Conservation (phyloP, 176 grass and related monocot genomes). For the Tuctoria greenei region DNA sequence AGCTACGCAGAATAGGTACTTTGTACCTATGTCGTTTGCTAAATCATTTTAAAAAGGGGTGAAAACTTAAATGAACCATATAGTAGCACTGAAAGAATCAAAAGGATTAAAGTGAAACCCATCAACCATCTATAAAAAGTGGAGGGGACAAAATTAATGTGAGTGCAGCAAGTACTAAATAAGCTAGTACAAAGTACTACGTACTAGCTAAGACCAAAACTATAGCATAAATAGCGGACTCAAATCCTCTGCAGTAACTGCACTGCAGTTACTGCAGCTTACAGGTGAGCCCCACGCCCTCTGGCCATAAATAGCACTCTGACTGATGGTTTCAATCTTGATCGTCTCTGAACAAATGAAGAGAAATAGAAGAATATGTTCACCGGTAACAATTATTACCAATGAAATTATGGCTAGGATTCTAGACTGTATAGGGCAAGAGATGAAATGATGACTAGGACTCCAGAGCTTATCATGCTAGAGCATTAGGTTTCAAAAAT, state of each 20-base stretch:
- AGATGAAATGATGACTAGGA: background rate
- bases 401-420: background rate
- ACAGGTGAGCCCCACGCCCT: too few species aligned
- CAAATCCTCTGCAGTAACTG: too few species aligned
- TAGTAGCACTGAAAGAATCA: conserved; percentile 13
- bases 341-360: background rate
- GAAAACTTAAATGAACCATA: too few species aligned
- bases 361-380: background rate
- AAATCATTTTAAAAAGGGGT: too few species aligned
- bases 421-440: background rate
- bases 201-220: background rate
- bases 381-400: background rate
- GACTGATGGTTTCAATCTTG: background rate
- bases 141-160: background rate
- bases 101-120: background rate
- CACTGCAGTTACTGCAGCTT: too few species aligned
- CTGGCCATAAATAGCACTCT: too few species aligned
- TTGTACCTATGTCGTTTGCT: too few species aligned
- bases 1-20: too few species aligned
- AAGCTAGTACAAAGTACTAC: background rate
- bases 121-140: background rate
- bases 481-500: too few species aligned
- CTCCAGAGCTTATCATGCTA: background rate
- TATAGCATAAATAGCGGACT: background rate
- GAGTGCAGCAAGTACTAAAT: background rate